Conservation (phyloP, 208 protist species). For the Herpetomonas tarakana region DNA sequence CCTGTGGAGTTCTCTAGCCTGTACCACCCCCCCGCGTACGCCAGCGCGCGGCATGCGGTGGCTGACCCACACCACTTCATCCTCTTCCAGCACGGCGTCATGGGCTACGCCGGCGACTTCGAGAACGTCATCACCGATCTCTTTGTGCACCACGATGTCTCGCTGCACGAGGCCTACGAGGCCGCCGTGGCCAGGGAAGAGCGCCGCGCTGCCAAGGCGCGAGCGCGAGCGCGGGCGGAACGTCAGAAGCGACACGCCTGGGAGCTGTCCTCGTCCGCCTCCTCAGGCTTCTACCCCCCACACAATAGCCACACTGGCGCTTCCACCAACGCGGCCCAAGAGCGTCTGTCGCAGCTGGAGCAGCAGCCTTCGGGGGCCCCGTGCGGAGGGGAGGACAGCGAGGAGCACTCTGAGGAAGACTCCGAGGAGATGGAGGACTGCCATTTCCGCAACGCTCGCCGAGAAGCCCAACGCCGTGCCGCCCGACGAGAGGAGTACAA, state of each 20-base stretch:
- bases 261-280: too few species aligned
- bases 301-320: too few species aligned
- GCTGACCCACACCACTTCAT: conserved; percentile 51
- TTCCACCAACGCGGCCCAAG: too few species aligned
- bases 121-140: conserved; percentile 30
- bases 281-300: too few species aligned
- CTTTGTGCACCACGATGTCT: conserved; percentile 27
- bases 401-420: too few species aligned
- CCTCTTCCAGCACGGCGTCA: conserved; percentile 64
- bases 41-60: not conserved
- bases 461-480: not conserved
- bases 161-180: conserved; percentile 20
- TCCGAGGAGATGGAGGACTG: too few species aligned
- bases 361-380: too few species aligned
- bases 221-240: conserved; percentile 7
- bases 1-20: too few species aligned
- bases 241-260: conserved; percentile 10
- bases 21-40: too few species aligned
- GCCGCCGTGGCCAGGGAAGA: not conserved
- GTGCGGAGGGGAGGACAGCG: too few species aligned
- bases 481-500: not conserved
- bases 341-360: too few species aligned
- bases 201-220: not conserved
- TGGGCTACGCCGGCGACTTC: conserved; percentile 44
- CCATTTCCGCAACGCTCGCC: too few species aligned